These are phyloP conservation scores for Pseudogymnoascus sp. DNA, from an alignment of 2,329 filamentous ascomycete species.

Conservation along the genomic window DNA sequence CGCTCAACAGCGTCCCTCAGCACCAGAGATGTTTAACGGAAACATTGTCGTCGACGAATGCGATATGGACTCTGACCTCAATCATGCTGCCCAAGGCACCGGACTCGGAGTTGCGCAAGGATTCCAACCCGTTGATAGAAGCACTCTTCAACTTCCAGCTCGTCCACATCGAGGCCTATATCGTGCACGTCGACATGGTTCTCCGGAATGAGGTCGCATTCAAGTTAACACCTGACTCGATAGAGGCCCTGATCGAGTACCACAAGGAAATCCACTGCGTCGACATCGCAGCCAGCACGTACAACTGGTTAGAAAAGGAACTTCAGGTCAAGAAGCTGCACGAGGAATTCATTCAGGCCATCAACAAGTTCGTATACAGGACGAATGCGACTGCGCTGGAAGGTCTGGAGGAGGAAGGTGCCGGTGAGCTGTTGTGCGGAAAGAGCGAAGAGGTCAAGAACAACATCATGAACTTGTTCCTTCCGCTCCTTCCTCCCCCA, in stretches of 20 bases:
- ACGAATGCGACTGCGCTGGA: conserved; percentile 83
- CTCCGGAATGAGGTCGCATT: conserved; percentile 94
- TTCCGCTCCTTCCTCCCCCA: conserved; percentile 69
- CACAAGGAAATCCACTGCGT: conserved; percentile 93
- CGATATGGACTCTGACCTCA: conserved; percentile 90
- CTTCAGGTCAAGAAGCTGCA: conserved; percentile 94
- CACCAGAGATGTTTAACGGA: conserved; percentile 94
- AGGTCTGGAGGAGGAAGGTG: conserved; percentile 92
- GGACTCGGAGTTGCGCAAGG: conserved; percentile 72
- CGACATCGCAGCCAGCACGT: conserved; percentile 80
- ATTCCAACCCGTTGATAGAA: conserved; percentile 74
- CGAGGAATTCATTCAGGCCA: conserved; percentile 89
- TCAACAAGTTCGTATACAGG: conserved; percentile 95
- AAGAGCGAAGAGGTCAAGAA: conserved; percentile 90
- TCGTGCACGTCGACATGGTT: conserved; percentile 98
- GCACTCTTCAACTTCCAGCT: conserved; percentile 89
- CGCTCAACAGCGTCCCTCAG: conserved; percentile 91
- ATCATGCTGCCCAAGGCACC: conserved; percentile 88
- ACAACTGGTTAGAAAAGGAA: conserved; percentile 95
- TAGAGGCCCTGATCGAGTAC: conserved; percentile 86
- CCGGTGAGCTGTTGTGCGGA: conserved; percentile 83
- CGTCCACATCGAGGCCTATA: conserved; percentile 90
- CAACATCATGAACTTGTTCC: conserved; percentile 73
- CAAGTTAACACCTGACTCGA: conserved; percentile 92
- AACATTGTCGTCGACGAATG: conserved; percentile 78